Evolutionary conservation across 345 rosid genomes (phyloP), one percentile per base, ranked within the genome.

Genomic region (Pelargonium nanum): DNA sequence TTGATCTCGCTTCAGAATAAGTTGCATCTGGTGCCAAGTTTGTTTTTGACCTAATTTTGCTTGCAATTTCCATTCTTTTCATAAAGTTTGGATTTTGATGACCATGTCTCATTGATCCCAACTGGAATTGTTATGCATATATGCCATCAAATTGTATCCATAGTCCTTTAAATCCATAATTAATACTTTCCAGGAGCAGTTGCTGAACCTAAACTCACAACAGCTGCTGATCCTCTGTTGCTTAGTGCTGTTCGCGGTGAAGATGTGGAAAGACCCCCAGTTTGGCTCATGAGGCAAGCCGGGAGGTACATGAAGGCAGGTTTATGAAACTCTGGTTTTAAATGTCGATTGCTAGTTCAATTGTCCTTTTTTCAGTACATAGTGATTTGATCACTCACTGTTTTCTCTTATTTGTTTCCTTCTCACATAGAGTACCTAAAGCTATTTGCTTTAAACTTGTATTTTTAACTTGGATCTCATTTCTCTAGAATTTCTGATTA

Each of bases 211-310:
- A 80, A 75, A 72, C 65, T 81, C 21, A 60, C 77, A 0, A 63
- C 77, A 19, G 67, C 74, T 13, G 69, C 85, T 0, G 91, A 88
- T 70, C 96, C 97, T 7, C 75, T 94, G 70, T 78, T 94, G 81
- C 96, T 87, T 4, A 82, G 84, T 76, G 96, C 99, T 75, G 96
- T 94, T 55, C 81, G 83, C 71, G 97, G 99, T 52, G 76, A 73
- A 68, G 89, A 81, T 80, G 92, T 94, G 63, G 96, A 90, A 65
- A 84, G 99, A 68, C 97, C 99, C 56, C 99, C 99, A 19, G 97
- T 94, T 77, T 94, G 99, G 99, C 97, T 94, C 57, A 93, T 93
- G 97, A 86, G 99, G 75, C 97, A 94, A 80, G 99, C 99, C 24
- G 95, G 99, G 88, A 88, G 99, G 79, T 93, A 90, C 79, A 93